phyloP scores from a whole-genome alignment of 2,329 filamentous ascomycete species.

The Alternaria triticina region DNA sequence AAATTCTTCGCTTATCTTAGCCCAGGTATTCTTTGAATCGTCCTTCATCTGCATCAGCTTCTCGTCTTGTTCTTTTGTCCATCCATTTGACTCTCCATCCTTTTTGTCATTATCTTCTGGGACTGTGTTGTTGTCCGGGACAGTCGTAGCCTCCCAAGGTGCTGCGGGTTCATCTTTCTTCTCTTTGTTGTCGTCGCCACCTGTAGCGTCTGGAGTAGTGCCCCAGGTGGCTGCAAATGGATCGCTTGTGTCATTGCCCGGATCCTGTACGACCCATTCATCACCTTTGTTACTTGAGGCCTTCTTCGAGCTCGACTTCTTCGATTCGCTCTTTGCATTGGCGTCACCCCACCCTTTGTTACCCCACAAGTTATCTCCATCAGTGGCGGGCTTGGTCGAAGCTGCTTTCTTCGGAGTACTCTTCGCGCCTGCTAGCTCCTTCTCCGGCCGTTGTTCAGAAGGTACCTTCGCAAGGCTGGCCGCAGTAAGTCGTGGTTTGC shows the following conservation, averaged over 20 bases:
- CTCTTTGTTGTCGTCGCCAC: neutral
- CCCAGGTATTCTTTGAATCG: constrained; percentile 33
- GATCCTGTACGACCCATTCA: neutral
- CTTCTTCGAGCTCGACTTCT: constrained; percentile 4
- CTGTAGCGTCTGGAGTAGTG: neutral
- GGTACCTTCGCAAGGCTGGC: constrained; percentile 21
- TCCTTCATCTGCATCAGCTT: constrained; percentile 48
- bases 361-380: neutral
- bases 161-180: neutral
- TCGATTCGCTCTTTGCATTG: neutral
- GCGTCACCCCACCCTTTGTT: neutral
- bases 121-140: neutral
- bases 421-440: neutral
- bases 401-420: constrained; percentile 1
- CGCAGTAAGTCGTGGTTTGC: constrained; percentile 22
- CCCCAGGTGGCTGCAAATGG: neutral
- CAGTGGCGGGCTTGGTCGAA: neutral
- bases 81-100: constrained; percentile 17
- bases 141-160: neutral
- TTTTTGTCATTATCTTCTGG: neutral
- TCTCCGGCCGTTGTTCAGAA: constrained; percentile 3
- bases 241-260: neutral
- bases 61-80: constrained; percentile 50
- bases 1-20: constrained; percentile 36
- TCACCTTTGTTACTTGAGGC: neutral